phyloP scores from a whole-genome alignment of 1,284 basidiomycete genomes.

The Irpex sp. region DNA sequence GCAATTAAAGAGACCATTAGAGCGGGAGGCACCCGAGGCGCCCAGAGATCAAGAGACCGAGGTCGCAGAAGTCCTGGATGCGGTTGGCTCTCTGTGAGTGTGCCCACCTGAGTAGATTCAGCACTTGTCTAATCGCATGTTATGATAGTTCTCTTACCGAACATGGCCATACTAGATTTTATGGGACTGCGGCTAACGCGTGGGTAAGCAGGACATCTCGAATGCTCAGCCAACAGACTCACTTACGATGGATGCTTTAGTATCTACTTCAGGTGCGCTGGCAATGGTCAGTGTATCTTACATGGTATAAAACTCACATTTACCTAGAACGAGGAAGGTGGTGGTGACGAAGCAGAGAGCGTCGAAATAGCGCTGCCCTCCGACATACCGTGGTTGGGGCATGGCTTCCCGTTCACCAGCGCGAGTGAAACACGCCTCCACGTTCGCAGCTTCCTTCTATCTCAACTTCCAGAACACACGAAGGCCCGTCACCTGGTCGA shows the following conservation, averaged over 20 bases:
- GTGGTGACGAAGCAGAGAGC: slow-evolving; percentile 46
- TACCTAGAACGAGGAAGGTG: slow-evolving; percentile 52
- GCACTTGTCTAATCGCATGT: not conserved
- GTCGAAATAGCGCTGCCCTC: slow-evolving; percentile 40
- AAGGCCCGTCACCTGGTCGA: slow-evolving; percentile 42
- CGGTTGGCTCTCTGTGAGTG: slow-evolving; percentile 60
- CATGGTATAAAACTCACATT: not conserved
- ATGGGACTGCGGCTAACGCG: slow-evolving; percentile 60
- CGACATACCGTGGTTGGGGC: slow-evolving; percentile 54
- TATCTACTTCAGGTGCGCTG: slow-evolving; percentile 10
- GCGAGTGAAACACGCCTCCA: slow-evolving; percentile 38
- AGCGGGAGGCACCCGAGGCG: slow-evolving; percentile 34
- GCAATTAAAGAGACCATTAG: slow-evolving; percentile 60
- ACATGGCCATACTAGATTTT: slow-evolving; percentile 59
- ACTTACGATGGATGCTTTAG: slow-evolving; percentile 7
- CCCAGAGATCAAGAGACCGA: slow-evolving; percentile 37
- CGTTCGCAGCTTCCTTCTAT: slow-evolving; percentile 40
- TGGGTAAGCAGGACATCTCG: slow-evolving; percentile 53
- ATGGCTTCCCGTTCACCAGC: slow-evolving; percentile 54
- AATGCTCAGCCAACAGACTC: slow-evolving; percentile 23
- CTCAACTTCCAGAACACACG: slow-evolving; percentile 40
- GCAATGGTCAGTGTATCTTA: not conserved
- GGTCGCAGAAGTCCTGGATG: slow-evolving; percentile 48
- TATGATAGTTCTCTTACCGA: slow-evolving; percentile 51
- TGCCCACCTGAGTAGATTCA: no score